Evolutionary conservation across 345 rosid genomes (phyloP).

Genomic region (Gossypium australe): DNA sequence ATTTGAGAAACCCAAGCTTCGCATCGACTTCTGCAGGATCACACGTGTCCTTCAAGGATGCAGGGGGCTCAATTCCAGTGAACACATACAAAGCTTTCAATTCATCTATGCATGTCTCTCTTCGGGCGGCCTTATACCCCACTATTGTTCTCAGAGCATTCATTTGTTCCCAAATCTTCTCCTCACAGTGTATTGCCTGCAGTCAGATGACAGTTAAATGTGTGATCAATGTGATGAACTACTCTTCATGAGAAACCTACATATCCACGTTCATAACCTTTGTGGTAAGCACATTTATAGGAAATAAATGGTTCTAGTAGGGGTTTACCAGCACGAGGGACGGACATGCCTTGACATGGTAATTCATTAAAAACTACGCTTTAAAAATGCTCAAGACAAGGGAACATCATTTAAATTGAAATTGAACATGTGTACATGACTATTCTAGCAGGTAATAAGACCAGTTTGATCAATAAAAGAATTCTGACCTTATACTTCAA

Average conservation of each 20-base stretch:
- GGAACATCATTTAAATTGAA: neutral
- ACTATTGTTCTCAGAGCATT: constrained; percentile 44
- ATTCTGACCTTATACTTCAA: neutral
- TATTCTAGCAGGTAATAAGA: neutral
- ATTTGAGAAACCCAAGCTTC: constrained; percentile 57
- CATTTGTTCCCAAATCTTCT: constrained; percentile 56
- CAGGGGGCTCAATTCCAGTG: constrained; percentile 58
- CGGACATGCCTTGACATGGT: neutral
- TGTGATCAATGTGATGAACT: neutral
- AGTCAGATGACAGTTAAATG: neutral
- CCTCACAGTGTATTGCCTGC: constrained; percentile 34
- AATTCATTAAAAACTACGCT: neutral
- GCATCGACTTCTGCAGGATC: constrained; percentile 43
- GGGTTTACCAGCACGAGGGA: neutral
- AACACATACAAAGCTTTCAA: constrained; percentile 62
- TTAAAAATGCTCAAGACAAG: neutral
- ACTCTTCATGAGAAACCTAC: neutral
- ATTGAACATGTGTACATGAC: neutral
- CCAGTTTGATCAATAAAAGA: neutral
- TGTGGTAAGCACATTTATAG: neutral
- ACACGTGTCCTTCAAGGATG: constrained; percentile 35
- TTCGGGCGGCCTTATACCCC: constrained; percentile 46
- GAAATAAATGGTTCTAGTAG: neutral
- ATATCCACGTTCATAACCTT: neutral
- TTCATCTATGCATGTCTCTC: constrained; percentile 47